Percentiles rank a stretch among this genome's conserved stretches.
These are phyloP conservation scores for Colletotrichum salicis DNA, from an alignment of 2,329 filamentous ascomycete genomes.

Conservation along the genomic window DNA sequence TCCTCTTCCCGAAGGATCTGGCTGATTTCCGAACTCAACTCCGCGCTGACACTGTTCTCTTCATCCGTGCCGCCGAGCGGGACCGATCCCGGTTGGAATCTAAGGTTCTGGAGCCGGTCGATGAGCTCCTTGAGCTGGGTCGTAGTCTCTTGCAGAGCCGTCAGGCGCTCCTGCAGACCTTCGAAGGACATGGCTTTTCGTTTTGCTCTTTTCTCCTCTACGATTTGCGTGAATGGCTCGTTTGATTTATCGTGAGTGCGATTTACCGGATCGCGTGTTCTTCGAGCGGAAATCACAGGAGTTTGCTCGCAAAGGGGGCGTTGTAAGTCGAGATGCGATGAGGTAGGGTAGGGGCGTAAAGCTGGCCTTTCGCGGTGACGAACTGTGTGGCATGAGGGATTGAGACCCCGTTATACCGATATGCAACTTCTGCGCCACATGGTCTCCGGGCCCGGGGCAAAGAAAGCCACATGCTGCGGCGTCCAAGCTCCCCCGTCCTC, in stretches of 20 bases:
- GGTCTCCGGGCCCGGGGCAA: background rate
- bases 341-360: conserved; percentile 21
- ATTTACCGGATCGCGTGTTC: no score
- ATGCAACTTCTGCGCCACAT: background rate
- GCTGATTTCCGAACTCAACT: conserved; percentile 84
- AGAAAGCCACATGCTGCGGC: conserved; percentile 14
- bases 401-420: background rate
- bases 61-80: conserved; percentile 59
- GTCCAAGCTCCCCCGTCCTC: conserved; percentile 28
- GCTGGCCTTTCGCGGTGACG: conserved; percentile 39
- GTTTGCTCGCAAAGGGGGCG: background rate
- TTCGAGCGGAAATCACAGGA: background rate
- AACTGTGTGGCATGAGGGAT: conserved; percentile 26
- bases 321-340: background rate
- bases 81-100: conserved; percentile 68
- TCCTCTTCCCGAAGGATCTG: conserved; percentile 80
- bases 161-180: conserved; percentile 69
- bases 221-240: background rate
- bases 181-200: conserved; percentile 62
- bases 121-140: conserved; percentile 69
- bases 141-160: conserved; percentile 70
- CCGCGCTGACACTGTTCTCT: conserved; percentile 68
- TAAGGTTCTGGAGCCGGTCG: conserved; percentile 65
- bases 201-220: background rate
- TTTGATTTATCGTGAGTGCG: background rate